Base-by-base conservation (phyloP, 306 rosid species). In the Arachis hypogaea region DNA sequence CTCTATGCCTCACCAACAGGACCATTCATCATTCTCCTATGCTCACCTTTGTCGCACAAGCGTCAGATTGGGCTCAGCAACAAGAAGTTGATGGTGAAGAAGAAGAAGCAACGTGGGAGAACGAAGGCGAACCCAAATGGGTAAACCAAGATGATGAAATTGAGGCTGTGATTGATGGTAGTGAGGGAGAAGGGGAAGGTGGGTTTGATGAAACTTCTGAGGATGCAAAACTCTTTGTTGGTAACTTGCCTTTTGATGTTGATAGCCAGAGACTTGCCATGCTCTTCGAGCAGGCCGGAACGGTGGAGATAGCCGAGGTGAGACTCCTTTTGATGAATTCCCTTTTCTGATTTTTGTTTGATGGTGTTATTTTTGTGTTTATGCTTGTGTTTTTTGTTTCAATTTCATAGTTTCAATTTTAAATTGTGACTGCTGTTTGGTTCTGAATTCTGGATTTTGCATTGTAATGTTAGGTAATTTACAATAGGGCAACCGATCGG, bases 301-400 rank as follows among this genome's bases (percentile, higher is more conserved):
- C 85, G 1, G 98, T 94, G 29, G 93, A 91, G 79, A 77, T 89
- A 84, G 93, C 96, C 5, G 98, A 94, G 93, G 98, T 91, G 30
- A 83, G 69, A 33, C 38, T 22, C 56, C 59, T 64, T 58, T 3
- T 12, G 9, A 41, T 41, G 38, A 43, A 43, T 7, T 5, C 46
- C 46, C 46, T 43, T 63, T 22, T 0, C 60, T 63, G 46, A 29
- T 18, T 10, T 62, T 74, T 59, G 11, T 12, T 7, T 42, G 6
- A 50, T 12, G 10, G 41, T 70, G 38, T 44, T 30, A 11, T 70
- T 11, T 40, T 44, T 33, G 38, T 33, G 38, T 33, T 50, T 50
- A 28, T 7, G 41, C 29, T 44, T 33, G 38, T 33, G 38, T 33
- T 50, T 50, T 22, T 7, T 33, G 57, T 44, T 69, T 61, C 16